Percentiles rank a stretch among this genome's conserved stretches.
Conservation (phyloP, 768 basidiomycete species). For the Russula griseocarnosa region DNA sequence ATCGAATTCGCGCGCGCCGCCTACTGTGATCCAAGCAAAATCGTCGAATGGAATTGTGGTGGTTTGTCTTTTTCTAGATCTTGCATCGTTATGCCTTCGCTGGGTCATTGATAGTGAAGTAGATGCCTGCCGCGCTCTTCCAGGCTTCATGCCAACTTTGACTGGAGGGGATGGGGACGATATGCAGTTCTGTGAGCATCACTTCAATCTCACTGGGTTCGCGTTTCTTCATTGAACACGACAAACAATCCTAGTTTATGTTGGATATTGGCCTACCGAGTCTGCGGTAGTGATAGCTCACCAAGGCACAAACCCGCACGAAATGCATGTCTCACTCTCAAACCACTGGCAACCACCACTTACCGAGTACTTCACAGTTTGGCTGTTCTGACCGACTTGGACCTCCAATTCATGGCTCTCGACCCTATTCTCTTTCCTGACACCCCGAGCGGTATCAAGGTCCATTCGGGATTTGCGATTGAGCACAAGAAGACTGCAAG, state of each 20-base stretch:
- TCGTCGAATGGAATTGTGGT: constrained; percentile 46
- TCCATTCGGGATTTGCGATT: constrained; percentile 19
- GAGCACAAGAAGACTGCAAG: constrained; percentile 25
- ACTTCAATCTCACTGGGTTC: background rate
- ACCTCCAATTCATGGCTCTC: background rate
- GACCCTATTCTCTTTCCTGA: constrained; percentile 22
- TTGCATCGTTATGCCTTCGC: background rate
- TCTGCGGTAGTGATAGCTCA: constrained; percentile 27
- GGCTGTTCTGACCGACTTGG: constrained; percentile 19
- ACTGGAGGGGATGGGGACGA: constrained; percentile 50
- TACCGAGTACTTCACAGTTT: constrained; percentile 1
- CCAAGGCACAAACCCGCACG: constrained; percentile 23
- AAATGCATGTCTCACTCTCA: constrained; percentile 12
- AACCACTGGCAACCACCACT: background rate
- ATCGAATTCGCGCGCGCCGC: constrained; percentile 54
- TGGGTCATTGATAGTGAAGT: background rate
- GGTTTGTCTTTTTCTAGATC: constrained; percentile 32
- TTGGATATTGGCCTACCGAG: constrained; percentile 26
- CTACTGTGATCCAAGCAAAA: constrained; percentile 43
- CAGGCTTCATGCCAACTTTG: constrained; percentile 40
- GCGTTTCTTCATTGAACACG: background rate
- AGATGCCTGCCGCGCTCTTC: constrained; percentile 43
- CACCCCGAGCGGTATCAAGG: constrained; percentile 1
- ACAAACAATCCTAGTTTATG: constrained; percentile 21
- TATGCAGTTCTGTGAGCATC: constrained; percentile 45